Base-by-base conservation (phyloP, 1,284 basidiomycete genomes). In the Salmacisia buchloeana region DNA sequence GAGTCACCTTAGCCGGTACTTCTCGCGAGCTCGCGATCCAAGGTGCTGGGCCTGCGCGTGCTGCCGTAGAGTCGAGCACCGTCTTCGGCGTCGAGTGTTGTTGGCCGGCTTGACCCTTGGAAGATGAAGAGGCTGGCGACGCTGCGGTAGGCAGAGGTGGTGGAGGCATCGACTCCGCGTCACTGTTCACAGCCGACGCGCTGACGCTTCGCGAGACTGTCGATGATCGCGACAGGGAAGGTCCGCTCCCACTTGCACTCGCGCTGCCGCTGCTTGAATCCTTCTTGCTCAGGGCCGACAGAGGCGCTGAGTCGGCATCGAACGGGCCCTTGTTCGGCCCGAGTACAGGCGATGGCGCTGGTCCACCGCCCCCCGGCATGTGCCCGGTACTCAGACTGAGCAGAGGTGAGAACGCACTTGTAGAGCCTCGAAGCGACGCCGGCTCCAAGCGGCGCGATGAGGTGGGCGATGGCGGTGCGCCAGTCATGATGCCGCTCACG, bases 11-110 rank as follows among this genome's bases (percentile, higher is more conserved):
- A 12, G 43, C 25, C 34, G 59, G 62, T 5, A 61, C 65, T 31
- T 75, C 72, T 58, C 68, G 73, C 23, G 70, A 69, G 23, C 69
- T 73, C 2, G 71, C 65, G 56, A 73, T 75, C 71, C 72, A 75
- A 9, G 71, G 71, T n/a, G 73, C 73, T 23, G 72, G 73, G 43
- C 67, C 63, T 6, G 49, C 31, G 12, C 49, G 33, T 9, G 25
- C 38, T 25, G 41, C 27, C 23, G 49, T 31, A 0, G 49, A 54
- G 29, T 54, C 49, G 15, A 54, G 49, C 29, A 31, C 49, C 25
- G 49, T 54, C 41, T 43, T n/a, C n/a, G n/a, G n/a, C n/a, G n/a
- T n/a, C n/a, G n/a, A n/a, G n/a, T n/a, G n/a, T n/a, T n/a, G n/a
- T n/a, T n/a, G n/a, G n/a, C n/a, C n/a, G n/a, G n/a, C n/a, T n/a